Evolutionary conservation across 1,284 basidiomycete genomes (phyloP), one percentile per base, ranked within the genome.

Genomic region (Xerocomus amazonicus): DNA sequence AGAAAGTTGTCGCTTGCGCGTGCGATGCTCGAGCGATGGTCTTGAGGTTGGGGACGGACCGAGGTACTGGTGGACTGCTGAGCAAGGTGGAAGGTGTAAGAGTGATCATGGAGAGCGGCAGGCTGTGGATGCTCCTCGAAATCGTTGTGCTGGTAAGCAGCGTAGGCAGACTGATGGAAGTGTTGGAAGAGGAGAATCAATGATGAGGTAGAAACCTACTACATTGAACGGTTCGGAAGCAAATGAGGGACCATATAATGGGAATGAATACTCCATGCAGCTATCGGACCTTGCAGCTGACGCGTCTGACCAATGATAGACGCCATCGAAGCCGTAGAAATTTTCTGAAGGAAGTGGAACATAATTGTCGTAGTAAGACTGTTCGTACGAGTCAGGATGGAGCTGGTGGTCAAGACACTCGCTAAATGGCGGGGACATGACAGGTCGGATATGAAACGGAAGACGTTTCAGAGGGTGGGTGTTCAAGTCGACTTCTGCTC

Each of bases 1-100:
- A 67, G 67, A 51, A 70, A 67, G 34, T 49, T 56, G 53, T 67
- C 67, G 48, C 68, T 69, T 4, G 65, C 68, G 19, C 64, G 66
- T 28, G 65, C 67, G 6, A 66, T 69, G 45, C 54, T 66, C 7
- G 64, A 63, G n/a, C 68, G 63, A 52, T 67, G 55, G 51, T 69
- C 68, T 47, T 69, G 65, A 13, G 45, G 51, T 9, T 60, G 64
- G 16, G 61, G 47, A 38, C 65, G 63, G 5, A 35, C 45, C 7
- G 54, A 50, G 6, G 47, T 46, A 41, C 45, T 51, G 33, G 56
- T 57, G 43, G 52, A 49, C 35, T 63, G 65, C 26, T 68, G 63
- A 16, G 60, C 56, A 37, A 54, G 37, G 31, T 61, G 59, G 32
- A 48, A 54, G 27, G 56, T 62, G 44, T 66, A 62, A 10, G 55